Conservation (phyloP, 1,139 yeast species). For the Nakaseomyces sp. region DNA sequence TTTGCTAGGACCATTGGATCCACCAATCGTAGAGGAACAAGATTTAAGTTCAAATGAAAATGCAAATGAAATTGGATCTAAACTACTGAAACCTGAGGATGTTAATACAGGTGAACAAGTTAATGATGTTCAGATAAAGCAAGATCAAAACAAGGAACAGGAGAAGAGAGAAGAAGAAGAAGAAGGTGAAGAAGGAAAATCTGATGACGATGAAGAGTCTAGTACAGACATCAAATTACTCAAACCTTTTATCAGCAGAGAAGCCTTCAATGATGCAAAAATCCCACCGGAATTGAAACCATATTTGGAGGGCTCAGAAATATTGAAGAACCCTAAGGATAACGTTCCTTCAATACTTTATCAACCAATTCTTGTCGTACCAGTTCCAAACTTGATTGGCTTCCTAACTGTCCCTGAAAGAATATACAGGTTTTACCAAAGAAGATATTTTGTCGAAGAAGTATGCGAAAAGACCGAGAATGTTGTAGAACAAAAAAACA, state of each 20-base stretch:
- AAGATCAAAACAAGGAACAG: constrained; percentile 12
- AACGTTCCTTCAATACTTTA: constrained; percentile 54
- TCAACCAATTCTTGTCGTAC: constrained; percentile 67
- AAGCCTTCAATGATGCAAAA: constrained; percentile 44
- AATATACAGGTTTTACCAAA: constrained; percentile 68
- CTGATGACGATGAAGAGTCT: constrained; percentile 33
- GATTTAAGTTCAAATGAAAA: background rate
- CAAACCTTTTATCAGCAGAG: constrained; percentile 53
- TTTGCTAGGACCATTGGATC: constrained; percentile 76
- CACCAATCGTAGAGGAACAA: background rate
- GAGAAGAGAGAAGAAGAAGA: constrained; percentile 27
- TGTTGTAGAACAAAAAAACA: constrained; percentile 43
- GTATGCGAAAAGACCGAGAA: constrained; percentile 55
- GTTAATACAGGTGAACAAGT: background rate
- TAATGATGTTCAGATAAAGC: constrained; percentile 6
- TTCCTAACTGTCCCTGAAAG: constrained; percentile 68
- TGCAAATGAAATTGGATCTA: background rate
- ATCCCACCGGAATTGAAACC: constrained; percentile 51
- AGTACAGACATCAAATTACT: constrained; percentile 36
- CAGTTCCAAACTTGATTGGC: constrained; percentile 71
- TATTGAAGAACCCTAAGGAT: constrained; percentile 28
- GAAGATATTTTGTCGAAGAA: constrained; percentile 61
- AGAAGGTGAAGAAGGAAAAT: constrained; percentile 32
- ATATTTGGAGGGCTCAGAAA: constrained; percentile 19
- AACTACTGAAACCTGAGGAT: constrained; percentile 4